A percentile compares a stretch with the other conserved stretches of the same genome.
These are phyloP conservation scores for Nemania sp. DNA, from an alignment of 2,329 filamentous ascomycete genomes.

Conservation along the genomic window DNA sequence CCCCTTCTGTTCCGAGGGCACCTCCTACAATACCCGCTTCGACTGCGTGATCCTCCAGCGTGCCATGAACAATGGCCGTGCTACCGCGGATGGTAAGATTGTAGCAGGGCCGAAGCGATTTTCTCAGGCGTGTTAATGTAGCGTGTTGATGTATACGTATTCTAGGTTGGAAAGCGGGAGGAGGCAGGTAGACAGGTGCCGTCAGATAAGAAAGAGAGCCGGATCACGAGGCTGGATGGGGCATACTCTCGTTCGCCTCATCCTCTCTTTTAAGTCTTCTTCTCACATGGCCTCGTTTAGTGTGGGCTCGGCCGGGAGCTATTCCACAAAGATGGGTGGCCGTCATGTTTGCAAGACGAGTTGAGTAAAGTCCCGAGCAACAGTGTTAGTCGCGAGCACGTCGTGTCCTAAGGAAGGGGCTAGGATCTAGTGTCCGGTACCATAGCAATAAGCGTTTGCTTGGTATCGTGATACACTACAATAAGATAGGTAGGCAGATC, in stretches of 20 bases:
- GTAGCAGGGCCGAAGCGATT: too few relatives aligned
- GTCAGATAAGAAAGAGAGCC: constrained; percentile 9
- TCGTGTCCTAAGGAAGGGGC: constrained; percentile 2
- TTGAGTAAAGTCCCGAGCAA: constrained; percentile 14
- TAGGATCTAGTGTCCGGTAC: constrained; percentile 7
- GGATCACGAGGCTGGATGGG: constrained; percentile 14
- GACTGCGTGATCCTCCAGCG: constrained; percentile 1
- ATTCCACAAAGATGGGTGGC: constrained; percentile 15
- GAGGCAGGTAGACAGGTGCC: not conserved
- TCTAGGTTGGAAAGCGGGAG: constrained; percentile 3
- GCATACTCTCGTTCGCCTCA: constrained; percentile 15
- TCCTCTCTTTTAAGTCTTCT: constrained; percentile 18
- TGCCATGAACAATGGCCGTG: constrained; percentile 12
- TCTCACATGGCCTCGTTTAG: constrained; percentile 5
- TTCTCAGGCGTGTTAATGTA: too few relatives aligned
- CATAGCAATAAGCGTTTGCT: constrained; percentile 13
- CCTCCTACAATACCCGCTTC: constrained; percentile 5
- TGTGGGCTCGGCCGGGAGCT: constrained; percentile 14
- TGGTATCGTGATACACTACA: not conserved
- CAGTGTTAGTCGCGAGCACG: constrained; percentile 3
- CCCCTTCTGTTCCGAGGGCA: not conserved
- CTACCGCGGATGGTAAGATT: too few relatives aligned
- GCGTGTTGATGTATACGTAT: not conserved
- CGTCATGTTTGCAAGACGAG: constrained; percentile 7
- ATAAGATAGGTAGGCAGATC: too few relatives aligned